Evolutionary conservation across 768 basidiomycete genomes (phyloP).

Genomic region (Rhodotorula diobovata): DNA sequence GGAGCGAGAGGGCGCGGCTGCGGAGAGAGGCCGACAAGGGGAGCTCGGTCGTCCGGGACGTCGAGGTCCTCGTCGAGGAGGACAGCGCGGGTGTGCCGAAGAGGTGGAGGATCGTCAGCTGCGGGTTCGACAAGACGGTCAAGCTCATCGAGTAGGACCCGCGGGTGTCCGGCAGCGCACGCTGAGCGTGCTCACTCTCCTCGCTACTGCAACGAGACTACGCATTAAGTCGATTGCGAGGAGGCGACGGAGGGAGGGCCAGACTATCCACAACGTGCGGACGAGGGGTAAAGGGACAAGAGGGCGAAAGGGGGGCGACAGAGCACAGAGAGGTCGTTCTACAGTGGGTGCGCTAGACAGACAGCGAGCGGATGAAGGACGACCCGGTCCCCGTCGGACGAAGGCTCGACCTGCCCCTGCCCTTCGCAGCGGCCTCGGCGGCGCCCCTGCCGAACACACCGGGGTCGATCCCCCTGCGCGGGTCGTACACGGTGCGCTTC

Average conservation of each 20-base stretch:
- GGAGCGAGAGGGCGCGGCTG: conserved; percentile 34
- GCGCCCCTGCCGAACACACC: conserved; percentile 12
- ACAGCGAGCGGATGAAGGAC: not conserved
- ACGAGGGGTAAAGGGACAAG: no score
- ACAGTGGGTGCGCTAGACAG: no score
- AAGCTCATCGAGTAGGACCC: conserved; percentile 9
- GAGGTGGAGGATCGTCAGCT: conserved; percentile 17
- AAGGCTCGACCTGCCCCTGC: not conserved
- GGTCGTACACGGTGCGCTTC: conserved; percentile 30
- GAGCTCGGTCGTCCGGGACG: conserved; percentile 37
- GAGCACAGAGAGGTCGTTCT: no score
- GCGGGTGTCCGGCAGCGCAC: no score
- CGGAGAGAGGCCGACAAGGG: conserved; percentile 39
- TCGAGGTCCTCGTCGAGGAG: conserved; percentile 7
- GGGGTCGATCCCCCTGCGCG: conserved; percentile 3
- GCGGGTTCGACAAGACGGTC: conserved; percentile 42
- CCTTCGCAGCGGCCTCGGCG: not conserved
- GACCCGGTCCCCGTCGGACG: not conserved
- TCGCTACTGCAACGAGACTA: no score
- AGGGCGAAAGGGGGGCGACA: no score
- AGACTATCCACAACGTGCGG: no score
- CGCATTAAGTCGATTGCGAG: no score
- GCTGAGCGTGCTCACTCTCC: no score
- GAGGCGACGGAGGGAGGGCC: no score
- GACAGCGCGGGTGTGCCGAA: not conserved